Base-by-base conservation (phyloP, 2,329 filamentous ascomycete genomes). In the Ascochyta clinopodiicola region DNA sequence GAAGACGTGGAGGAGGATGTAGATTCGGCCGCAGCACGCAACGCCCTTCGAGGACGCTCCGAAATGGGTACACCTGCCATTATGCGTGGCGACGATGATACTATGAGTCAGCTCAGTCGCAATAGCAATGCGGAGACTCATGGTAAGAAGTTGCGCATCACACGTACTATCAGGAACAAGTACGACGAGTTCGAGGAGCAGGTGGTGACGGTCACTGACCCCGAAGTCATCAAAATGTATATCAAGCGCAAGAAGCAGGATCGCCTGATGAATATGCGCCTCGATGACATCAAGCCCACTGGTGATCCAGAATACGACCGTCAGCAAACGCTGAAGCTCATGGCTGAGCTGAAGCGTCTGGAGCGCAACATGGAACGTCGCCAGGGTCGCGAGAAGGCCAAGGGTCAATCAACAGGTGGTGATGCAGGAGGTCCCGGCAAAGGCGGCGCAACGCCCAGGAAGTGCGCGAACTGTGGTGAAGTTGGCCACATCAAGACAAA, bases 401-500 rank as follows among this genome's bases (percentile, higher is more conserved):
- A 96, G 76, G 88, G 86, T 32, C 75, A 61, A 63, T 71, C 66
- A 44, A 68, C 67, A 22, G 77, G 74, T 12, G 76, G 71, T n/a
- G 79, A 78, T 36, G 29, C 29, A 31, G 77, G 78, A 4, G 78
- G 78, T 5, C 73, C 75, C 15, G 73, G 72, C 39, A 79, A 79
- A 47, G 73, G 74, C 29, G 81, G 80, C 32, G 81, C 81, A 39
- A 88, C 86, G 10, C 82, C 84, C 51, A 85, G 96, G 68, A 98
- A 98, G 80, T 99, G 95, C 79, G 95, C 95, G 64, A 98, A 97
- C 77, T 99, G 95, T 78, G 95, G 95, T 45, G 90, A 95, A 75
- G 90, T 96, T 50, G 95, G 95, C 29, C 95, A 99, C 72, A 99
- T 99, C 82, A 97, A 97, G 79, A 98, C 94, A 43, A 98, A 98